These are phyloP conservation scores for Lophium mytilinum DNA, from an alignment of 495 filamentous ascomycete species.

Conservation along the genomic window DNA sequence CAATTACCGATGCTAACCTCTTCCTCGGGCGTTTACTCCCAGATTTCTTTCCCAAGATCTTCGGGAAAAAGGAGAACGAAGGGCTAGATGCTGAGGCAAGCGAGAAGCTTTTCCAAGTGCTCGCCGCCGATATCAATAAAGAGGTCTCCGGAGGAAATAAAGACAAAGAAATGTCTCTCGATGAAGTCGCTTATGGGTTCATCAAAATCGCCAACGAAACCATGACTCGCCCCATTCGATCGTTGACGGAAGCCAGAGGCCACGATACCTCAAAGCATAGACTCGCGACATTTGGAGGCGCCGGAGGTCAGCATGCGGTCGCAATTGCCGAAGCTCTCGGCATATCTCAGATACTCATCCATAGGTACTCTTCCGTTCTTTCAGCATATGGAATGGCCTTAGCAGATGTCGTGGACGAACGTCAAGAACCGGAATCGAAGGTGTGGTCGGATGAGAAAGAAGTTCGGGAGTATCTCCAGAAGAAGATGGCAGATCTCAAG, in stretches of 20 bases:
- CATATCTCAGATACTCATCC: constrained; percentile 78
- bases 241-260: constrained; percentile 86
- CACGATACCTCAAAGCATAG: constrained; percentile 86
- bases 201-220: constrained; percentile 91
- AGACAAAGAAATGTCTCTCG: constrained; percentile 66
- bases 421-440: constrained; percentile 82
- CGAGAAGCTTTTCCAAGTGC: constrained; percentile 63
- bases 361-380: constrained; percentile 87
- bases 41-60: constrained; percentile 96
- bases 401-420: constrained; percentile 89
- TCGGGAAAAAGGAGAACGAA: constrained; percentile 85
- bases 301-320: constrained; percentile 91
- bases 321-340: constrained; percentile 89
- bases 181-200: constrained; percentile 88
- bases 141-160: constrained; percentile 41
- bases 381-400: constrained; percentile 96
- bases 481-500: constrained; percentile 57
- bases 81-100: constrained; percentile 73
- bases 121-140: constrained; percentile 70
- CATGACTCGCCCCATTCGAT: constrained; percentile 89
- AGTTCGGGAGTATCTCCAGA: constrained; percentile 31
- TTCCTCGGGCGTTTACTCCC: constrained; percentile 81
- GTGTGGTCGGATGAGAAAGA: constrained; percentile 57
- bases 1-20: constrained; percentile 90
- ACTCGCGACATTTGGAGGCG: constrained; percentile 87